Evolutionary conservation across 345 rosid species (phyloP).

Genomic region (Gossypium raimondii): DNA sequence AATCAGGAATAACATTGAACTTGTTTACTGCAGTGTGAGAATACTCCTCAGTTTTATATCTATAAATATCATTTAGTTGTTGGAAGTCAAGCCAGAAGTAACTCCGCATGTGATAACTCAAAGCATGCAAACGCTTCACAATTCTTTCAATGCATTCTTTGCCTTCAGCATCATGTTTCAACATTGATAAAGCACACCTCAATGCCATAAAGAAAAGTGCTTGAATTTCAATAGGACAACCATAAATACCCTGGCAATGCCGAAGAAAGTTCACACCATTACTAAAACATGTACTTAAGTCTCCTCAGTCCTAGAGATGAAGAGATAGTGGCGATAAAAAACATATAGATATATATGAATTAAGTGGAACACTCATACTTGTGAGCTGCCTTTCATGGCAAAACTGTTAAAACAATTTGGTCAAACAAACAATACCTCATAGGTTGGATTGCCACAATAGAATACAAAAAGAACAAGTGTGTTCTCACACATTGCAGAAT

Average conservation of each 20-base stretch:
- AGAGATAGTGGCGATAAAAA: neutral
- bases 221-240: conserved; percentile 3
- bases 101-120: conserved; percentile 5
- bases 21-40: neutral
- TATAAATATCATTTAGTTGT: conserved; percentile 6
- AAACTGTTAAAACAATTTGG: neutral
- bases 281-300: neutral
- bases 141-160: conserved; percentile 6
- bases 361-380: neutral
- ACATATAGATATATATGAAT: conserved; percentile 20
- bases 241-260: neutral
- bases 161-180: conserved; percentile 4
- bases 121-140: neutral
- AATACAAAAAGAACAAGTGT: neutral
- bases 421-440: neutral
- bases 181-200: neutral
- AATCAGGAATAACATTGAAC: conserved; percentile 4
- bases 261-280: neutral
- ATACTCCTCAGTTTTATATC: conserved; percentile 3
- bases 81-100: neutral
- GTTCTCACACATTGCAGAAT: neutral
- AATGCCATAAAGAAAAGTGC: conserved; percentile 2
- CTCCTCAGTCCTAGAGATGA: neutral
- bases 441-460: neutral
- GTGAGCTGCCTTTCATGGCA: neutral